Evolutionary conservation across 257 asterid species (phyloP).

Genomic region (Rubia yunnanensis): DNA sequence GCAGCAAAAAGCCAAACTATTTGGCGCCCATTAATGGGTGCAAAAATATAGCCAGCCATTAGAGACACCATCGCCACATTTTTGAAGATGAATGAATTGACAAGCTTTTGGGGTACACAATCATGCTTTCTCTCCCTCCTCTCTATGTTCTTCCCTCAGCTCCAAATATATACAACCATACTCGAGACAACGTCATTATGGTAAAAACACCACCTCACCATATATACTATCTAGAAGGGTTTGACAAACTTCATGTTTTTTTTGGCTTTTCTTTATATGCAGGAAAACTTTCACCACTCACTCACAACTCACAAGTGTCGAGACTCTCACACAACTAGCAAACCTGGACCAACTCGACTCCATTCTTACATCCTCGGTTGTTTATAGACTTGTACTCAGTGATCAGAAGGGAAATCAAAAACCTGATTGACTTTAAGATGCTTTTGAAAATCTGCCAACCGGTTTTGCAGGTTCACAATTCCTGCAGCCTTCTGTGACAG

Average conservation of each 20-base stretch:
- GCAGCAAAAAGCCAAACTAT: not conserved
- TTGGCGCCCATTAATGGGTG: too few relatives aligned
- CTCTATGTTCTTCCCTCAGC: too few relatives aligned
- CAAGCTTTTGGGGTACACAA: not conserved
- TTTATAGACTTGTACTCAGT: not conserved
- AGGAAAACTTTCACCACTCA: constrained; percentile 1
- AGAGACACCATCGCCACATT: too few relatives aligned
- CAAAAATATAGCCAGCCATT: too few relatives aligned
- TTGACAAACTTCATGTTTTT: not conserved
- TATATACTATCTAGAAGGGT: not conserved
- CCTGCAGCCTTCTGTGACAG: constrained; percentile 31
- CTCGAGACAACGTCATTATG: not conserved
- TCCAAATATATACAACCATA: not conserved
- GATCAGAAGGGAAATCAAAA: constrained; percentile 16
- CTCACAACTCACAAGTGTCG: not conserved
- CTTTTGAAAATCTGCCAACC: constrained; percentile 22
- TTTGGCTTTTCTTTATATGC: not conserved
- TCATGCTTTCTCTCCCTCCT: constrained; percentile 2
- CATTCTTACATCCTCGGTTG: not conserved
- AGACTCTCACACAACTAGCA: constrained; percentile 6
- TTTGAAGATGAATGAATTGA: not conserved
- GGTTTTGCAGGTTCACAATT: constrained; percentile 24
- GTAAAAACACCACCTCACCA: not conserved
- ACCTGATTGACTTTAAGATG: constrained; percentile 20
- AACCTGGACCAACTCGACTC: not conserved